Percentiles rank a stretch among this genome's conserved stretches.
phyloP scores from a whole-genome alignment of 768 basidiomycete species.

The Trametes meyenii region DNA sequence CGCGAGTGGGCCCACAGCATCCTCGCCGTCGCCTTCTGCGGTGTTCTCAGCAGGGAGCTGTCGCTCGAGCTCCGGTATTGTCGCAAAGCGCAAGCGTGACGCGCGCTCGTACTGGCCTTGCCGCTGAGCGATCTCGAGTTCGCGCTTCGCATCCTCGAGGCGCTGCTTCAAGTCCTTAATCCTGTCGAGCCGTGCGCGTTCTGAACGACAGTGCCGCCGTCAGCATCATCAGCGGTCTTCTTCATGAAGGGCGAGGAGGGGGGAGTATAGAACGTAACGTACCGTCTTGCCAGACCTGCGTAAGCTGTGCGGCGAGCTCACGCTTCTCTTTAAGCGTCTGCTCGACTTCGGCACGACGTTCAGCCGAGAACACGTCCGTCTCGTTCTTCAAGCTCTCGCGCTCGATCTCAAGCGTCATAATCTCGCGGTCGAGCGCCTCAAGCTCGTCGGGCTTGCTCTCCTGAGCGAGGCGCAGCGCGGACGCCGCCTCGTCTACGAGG shows the following conservation, averaged over 20 bases:
- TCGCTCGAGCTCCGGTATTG: constrained; percentile 78
- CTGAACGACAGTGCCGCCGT: constrained; percentile 36
- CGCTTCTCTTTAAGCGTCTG: constrained; percentile 60
- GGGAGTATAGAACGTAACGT: constrained; percentile 21
- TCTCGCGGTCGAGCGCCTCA: constrained; percentile 79
- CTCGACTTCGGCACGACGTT: constrained; percentile 71
- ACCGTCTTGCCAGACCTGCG: constrained; percentile 77
- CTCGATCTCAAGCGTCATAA: constrained; percentile 88
- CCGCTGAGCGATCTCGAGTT: constrained; percentile 86
- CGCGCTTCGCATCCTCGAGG: constrained; percentile 81
- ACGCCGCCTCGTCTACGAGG: constrained; percentile 91
- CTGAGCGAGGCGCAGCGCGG: constrained; percentile 83
- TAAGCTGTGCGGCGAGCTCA: constrained; percentile 61
- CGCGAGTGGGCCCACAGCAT: constrained; percentile 50
- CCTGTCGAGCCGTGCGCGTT: constrained; percentile 66
- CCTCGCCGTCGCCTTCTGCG: constrained; percentile 45
- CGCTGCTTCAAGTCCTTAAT: constrained; percentile 74
- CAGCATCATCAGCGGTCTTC: background rate
- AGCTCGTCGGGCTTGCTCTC: constrained; percentile 87
- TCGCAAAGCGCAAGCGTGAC: constrained; percentile 79
- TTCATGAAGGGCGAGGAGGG: background rate
- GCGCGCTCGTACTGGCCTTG: constrained; percentile 87
- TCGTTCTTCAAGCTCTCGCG: constrained; percentile 89
- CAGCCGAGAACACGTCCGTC: constrained; percentile 79
- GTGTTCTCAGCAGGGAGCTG: constrained; percentile 63